Percentiles rank a stretch among this genome's conserved stretches.
These are phyloP conservation scores for Blepharisma stoltei DNA, from an alignment of 73 alveolate genomes.

Conservation along the genomic window DNA sequence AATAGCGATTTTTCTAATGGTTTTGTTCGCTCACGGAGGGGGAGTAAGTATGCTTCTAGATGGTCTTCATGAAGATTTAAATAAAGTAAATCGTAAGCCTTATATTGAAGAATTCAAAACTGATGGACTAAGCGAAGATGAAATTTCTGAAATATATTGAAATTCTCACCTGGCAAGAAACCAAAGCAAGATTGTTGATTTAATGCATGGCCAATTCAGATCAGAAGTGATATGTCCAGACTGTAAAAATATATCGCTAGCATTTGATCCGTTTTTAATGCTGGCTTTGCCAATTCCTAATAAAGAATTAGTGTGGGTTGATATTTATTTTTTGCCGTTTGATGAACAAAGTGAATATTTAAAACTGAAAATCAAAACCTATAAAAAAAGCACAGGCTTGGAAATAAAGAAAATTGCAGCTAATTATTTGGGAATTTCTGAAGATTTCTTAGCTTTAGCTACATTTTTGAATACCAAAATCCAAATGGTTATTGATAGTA, in stretches of 20 bases:
- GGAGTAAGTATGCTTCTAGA: constrained; percentile 89
- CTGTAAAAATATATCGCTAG: constrained; percentile 74
- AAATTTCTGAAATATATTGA: constrained; percentile 82
- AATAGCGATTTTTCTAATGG: no score
- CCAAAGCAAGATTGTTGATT: constrained; percentile 86
- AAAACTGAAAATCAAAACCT: background rate
- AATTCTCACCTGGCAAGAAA: constrained; percentile 82
- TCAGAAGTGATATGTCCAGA: constrained; percentile 85
- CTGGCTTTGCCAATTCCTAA: constrained; percentile 91
- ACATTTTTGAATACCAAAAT: background rate
- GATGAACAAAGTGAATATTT: background rate
- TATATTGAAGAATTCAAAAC: constrained; percentile 69
- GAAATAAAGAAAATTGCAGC: background rate
- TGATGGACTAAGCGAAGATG: constrained; percentile 64
- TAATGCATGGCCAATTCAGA: constrained; percentile 91
- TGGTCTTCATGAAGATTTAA: constrained; percentile 96
- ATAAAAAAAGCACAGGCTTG: background rate
- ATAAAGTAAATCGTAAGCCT: constrained; percentile 79
- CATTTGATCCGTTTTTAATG: constrained; percentile 93
- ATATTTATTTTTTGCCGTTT: background rate
- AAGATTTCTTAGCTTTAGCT: background rate
- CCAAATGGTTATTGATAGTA: background rate
- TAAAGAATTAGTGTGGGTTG: background rate
- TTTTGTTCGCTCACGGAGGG: no score
- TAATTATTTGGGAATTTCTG: background rate